These are phyloP conservation scores for Entamoeba invadens DNA, from an alignment of 208 protist species.

Conservation along the genomic window DNA sequence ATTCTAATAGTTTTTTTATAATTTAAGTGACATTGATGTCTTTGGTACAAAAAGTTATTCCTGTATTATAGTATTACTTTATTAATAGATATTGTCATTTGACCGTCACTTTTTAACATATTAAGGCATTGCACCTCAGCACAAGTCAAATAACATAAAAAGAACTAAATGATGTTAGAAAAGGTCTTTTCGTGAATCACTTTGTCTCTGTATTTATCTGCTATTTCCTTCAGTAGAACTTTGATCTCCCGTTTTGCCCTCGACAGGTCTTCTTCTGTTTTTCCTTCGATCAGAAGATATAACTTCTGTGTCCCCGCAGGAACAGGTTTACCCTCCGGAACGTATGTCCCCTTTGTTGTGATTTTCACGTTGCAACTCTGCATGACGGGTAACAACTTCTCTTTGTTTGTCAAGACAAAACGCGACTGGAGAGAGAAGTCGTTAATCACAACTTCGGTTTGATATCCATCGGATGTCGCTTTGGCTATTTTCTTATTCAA, in stretches of 20 bases:
- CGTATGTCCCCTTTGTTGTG: neutral
- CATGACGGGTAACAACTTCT: neutral
- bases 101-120: no score
- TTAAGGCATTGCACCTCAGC: no score
- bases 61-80: no score
- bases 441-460: neutral
- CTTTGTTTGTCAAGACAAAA: neutral
- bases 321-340: neutral
- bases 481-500: neutral
- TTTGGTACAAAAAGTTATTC: no score
- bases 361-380: neutral
- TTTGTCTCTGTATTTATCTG: neutral
- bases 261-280: neutral
- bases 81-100: no score
- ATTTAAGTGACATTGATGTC: no score
- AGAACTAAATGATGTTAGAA: neutral
- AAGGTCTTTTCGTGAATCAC: neutral
- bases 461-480: neutral
- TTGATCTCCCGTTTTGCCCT: neutral
- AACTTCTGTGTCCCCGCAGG: neutral
- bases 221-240: neutral
- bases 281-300: neutral
- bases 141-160: no score
- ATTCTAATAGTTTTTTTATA: no score
- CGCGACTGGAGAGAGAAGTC: neutral